Evolutionary conservation across 805 yeast genomes (phyloP), one percentile per base, ranked within the genome.

Genomic region (Ogataea trehaloabstinens): DNA sequence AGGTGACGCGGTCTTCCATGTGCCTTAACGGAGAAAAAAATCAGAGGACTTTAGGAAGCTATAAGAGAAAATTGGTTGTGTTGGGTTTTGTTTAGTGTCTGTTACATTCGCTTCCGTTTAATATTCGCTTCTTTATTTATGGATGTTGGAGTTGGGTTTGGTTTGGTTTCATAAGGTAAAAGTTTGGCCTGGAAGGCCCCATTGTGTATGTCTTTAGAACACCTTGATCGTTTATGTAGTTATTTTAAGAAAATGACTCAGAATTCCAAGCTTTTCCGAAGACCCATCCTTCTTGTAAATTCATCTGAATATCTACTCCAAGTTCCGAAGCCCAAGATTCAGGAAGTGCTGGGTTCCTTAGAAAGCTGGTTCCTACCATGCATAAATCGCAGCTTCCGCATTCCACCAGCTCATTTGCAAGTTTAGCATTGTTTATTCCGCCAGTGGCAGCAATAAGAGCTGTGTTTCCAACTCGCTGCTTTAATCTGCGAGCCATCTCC

Each of bases 271-370:
- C 51, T 25, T 39, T 44, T 4, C 42, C 38, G 24, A 42, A 45
- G 8, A 41, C 28, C 48, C 47, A 46, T 2, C 52, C 55, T 19
- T 28, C 40, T 29, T 51, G 53, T 8, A 51, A 4, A 30, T 34
- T 50, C 49, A 44, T 42, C 37, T 51, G 53, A 19, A 44, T 29
- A 19, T 42, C 42, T 19, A 75, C 68, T 3, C 61, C 71, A 32
- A 76, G 59, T 27, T 73, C 67, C 29, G 71, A 70, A 2, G 83
- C 85, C 66, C 74, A 72, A 5, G 55, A 49, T 58, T 70, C 68
- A 5, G 65, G 75, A 27, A 74, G 62, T n/a, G 70, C 73, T 3
- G 82, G 80, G 45, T 72, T 64, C 42, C 61, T 66, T 43, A 78
- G 55, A 46, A 74, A 74, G 2, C 55, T 63, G 13, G 64, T 51